A percentile compares a stretch with the other conserved stretches of the same genome.
These are phyloP conservation scores for Hypoxylon sp. DNA, from an alignment of 2,329 filamentous ascomycete genomes.

Conservation along the genomic window DNA sequence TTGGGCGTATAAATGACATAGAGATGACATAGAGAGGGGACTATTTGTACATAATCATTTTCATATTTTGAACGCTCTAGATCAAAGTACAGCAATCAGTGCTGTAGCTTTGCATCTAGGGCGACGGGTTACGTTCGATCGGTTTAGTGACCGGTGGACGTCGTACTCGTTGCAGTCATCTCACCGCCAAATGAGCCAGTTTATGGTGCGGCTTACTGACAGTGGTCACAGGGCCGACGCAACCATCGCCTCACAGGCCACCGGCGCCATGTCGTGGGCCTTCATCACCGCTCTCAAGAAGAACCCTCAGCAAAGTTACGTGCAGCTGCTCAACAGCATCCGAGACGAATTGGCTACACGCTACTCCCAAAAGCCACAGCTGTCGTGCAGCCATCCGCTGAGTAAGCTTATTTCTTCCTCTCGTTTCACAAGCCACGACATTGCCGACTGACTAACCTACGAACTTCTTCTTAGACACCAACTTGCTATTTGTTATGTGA, in stretches of 20 bases:
- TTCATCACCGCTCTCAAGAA: conserved; percentile 93
- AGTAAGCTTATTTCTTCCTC: conserved; percentile 70
- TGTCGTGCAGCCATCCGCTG: conserved; percentile 95
- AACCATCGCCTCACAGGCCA: conserved; percentile 88
- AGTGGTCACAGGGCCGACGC: conserved; percentile 81
- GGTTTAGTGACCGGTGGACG: conserved; percentile 5
- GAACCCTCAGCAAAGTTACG: conserved; percentile 96
- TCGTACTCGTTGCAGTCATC: not conserved
- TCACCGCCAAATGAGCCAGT: conserved; percentile 6
- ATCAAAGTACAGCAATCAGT: conserved; percentile 56
- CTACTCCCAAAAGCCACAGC: conserved; percentile 94
- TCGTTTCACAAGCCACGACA: conserved; percentile 1
- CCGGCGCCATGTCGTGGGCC: conserved; percentile 98
- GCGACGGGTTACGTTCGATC: conserved; percentile 63
- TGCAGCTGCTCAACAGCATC: conserved; percentile 94
- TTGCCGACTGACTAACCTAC: conserved; percentile 42
- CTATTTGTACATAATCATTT: conserved; percentile 49
- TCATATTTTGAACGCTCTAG: conserved; percentile 57
- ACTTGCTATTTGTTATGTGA: conserved; percentile 76
- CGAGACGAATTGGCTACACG: conserved; percentile 88
- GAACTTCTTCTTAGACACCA: conserved; percentile 65
- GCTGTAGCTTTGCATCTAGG: conserved; percentile 61
- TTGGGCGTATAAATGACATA: conserved; percentile 3
- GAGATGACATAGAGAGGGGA: conserved; percentile 15
- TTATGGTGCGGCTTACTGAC: conserved; percentile 44